Evolutionary conservation across 495 filamentous ascomycete genomes (phyloP).

Genomic region (Xeromyces bisporus): DNA sequence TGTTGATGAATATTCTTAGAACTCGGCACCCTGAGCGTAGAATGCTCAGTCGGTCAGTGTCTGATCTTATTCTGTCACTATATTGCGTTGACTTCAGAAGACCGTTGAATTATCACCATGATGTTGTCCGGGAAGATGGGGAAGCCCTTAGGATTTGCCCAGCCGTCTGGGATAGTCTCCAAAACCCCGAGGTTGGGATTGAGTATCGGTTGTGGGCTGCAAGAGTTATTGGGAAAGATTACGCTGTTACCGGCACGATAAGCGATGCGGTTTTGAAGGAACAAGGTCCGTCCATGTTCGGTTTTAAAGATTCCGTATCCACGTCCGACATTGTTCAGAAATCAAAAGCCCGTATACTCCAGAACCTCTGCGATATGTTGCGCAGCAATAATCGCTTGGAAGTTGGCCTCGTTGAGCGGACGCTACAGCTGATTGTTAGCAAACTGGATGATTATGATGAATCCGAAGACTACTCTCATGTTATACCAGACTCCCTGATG

Average conservation of each 20-base stretch:
- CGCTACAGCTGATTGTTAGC: constrained; percentile 52
- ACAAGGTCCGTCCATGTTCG: constrained; percentile 17
- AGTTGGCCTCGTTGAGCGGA: constrained; percentile 61
- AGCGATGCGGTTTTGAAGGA: constrained; percentile 23
- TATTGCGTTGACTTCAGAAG: constrained; percentile 55
- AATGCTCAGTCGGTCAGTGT: constrained; percentile 49
- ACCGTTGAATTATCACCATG: constrained; percentile 35
- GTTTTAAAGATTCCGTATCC: constrained; percentile 1
- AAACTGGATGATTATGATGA: constrained; percentile 31
- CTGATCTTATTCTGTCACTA: constrained; percentile 53
- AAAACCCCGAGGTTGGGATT: constrained; percentile 37
- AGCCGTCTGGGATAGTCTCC: constrained; percentile 59
- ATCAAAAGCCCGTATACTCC: constrained; percentile 40
- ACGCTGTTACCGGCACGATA: constrained; percentile 54
- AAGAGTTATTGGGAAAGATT: constrained; percentile 67
- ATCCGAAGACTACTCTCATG: constrained; percentile 29
- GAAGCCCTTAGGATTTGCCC: constrained; percentile 41
- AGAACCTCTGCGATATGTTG: constrained; percentile 49
- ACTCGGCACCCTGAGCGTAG: constrained; percentile 44
- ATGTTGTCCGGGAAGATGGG: constrained; percentile 45
- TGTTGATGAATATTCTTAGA: constrained; percentile 57
- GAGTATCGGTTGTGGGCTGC: constrained; percentile 74
- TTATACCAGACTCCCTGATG: constrained; percentile 22
- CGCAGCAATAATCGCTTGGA: constrained; percentile 42
- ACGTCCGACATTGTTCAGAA: constrained; percentile 6